phyloP scores from a whole-genome alignment of 257 asterid genomes.

The Apocynum venetum region DNA sequence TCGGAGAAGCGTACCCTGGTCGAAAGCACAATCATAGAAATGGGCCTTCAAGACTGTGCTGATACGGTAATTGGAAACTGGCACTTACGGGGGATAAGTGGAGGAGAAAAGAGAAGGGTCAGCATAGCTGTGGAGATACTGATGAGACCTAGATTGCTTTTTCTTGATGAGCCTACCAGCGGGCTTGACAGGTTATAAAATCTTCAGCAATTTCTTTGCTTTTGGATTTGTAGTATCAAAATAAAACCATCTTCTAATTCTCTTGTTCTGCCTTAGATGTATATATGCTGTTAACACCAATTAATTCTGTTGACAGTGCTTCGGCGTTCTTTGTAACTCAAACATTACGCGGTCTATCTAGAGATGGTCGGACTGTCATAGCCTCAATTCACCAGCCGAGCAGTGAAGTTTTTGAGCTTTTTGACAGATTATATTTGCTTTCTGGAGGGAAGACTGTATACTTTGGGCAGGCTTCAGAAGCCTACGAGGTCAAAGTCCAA shows the following conservation, averaged over 20 bases:
- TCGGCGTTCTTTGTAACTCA: constrained; percentile 96
- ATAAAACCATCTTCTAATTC: background rate
- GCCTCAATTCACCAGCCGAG: constrained; percentile 99
- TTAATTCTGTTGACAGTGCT: constrained; percentile 48
- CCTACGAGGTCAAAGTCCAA: constrained; percentile 62
- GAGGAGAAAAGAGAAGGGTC: constrained; percentile 91
- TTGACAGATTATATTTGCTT: constrained; percentile 75
- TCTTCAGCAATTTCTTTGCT: background rate
- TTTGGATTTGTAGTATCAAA: no score
- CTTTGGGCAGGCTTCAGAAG: constrained; percentile 90
- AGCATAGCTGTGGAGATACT: constrained; percentile 91
- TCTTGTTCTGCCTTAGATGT: no score
- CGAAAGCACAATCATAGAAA: constrained; percentile 89
- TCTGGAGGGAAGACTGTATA: constrained; percentile 89
- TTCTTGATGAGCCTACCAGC: constrained; percentile 95
- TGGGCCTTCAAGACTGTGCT: constrained; percentile 98
- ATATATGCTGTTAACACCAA: background rate
- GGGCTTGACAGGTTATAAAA: constrained; percentile 80
- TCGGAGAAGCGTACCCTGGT: constrained; percentile 66
- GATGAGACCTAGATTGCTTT: constrained; percentile 90
- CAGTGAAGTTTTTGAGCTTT: constrained; percentile 95
- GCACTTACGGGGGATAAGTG: constrained; percentile 95
- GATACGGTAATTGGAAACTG: constrained; percentile 95
- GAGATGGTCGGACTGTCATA: constrained; percentile 92
- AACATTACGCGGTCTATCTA: constrained; percentile 72